Evolutionary conservation across 2,329 filamentous ascomycete genomes (phyloP).

Genomic region (Dothiorella sarmentorum): DNA sequence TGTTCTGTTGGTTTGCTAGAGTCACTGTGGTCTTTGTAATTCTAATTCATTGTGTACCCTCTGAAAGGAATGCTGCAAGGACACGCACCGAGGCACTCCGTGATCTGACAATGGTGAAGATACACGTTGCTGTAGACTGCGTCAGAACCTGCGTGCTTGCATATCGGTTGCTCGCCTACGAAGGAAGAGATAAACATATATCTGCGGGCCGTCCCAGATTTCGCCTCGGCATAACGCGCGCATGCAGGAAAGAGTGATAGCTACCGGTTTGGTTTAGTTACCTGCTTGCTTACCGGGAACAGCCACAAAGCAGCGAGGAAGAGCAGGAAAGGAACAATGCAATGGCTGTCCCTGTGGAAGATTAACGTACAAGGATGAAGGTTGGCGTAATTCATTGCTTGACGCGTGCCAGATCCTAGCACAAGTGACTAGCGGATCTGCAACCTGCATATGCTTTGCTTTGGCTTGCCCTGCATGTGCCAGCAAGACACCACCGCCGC

Average conservation of each 20-base stretch:
- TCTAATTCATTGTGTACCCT: too few species aligned
- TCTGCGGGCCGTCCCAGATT: slow-evolving; percentile 6
- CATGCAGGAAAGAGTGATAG: not conserved
- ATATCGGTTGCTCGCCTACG: not conserved
- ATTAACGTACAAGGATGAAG: not conserved
- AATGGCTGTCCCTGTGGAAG: not conserved
- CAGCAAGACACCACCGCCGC: not conserved
- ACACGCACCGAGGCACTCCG: not conserved
- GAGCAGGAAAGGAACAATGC: not conserved
- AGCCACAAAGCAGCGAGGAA: not conserved
- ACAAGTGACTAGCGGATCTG: not conserved
- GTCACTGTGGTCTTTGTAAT: too few species aligned
- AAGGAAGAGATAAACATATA: too few species aligned
- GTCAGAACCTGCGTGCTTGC: not conserved
- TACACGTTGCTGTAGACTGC: not conserved
- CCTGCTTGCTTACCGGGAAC: too few species aligned
- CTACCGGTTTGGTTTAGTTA: too few species aligned
- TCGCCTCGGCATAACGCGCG: too few species aligned
- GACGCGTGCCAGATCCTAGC: not conserved
- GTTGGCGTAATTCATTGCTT: not conserved
- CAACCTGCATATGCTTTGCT: slow-evolving; percentile 1
- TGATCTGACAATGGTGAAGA: not conserved
- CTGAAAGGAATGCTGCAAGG: too few species aligned
- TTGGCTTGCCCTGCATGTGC: not conserved
- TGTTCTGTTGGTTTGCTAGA: too few species aligned